These are phyloP conservation scores for Bifiguratus adelaidae DNA, from an alignment of 192 early-diverging fungal genomes.

Conservation along the genomic window DNA sequence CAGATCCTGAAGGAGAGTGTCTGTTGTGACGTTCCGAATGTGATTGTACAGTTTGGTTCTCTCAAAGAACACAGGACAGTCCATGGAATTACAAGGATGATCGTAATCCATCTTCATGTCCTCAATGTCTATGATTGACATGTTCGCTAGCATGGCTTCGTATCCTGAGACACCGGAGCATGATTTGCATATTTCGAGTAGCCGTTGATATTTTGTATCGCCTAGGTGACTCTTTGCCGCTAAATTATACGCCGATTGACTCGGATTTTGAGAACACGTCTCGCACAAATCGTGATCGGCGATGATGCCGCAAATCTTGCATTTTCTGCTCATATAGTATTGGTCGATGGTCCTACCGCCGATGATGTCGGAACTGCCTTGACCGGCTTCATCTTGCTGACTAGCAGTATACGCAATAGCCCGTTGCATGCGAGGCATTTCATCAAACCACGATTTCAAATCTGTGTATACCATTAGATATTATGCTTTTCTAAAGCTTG, in stretches of 20 bases:
- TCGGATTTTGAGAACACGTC: background rate
- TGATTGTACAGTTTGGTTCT: no score
- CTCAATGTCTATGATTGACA: background rate
- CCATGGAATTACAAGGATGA: constrained; percentile 42
- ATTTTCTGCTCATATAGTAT: constrained; percentile 56
- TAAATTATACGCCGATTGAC: background rate
- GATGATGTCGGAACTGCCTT: background rate
- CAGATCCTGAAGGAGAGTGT: no score
- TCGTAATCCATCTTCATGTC: constrained; percentile 20
- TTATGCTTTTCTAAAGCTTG: background rate
- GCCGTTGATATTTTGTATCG: constrained; percentile 19
- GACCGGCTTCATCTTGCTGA: constrained; percentile 6
- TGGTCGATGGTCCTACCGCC: constrained; percentile 47
- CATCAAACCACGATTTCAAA: constrained; percentile 56
- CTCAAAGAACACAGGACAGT: constrained; percentile 46
- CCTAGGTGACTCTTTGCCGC: constrained; percentile 7
- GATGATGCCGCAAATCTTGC: constrained; percentile 43
- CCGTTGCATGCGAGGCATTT: constrained; percentile 54
- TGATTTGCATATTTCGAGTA: constrained; percentile 33
- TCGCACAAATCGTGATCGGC: constrained; percentile 21
- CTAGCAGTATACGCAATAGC: constrained; percentile 25
- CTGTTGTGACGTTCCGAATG: no score
- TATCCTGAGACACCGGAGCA: constrained; percentile 28
- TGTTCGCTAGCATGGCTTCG: background rate
- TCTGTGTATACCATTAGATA: constrained; percentile 22